Percentiles rank a stretch among this genome's conserved stretches.
Conservation (phyloP, 257 asterid species). For the Solanum rostratum region DNA sequence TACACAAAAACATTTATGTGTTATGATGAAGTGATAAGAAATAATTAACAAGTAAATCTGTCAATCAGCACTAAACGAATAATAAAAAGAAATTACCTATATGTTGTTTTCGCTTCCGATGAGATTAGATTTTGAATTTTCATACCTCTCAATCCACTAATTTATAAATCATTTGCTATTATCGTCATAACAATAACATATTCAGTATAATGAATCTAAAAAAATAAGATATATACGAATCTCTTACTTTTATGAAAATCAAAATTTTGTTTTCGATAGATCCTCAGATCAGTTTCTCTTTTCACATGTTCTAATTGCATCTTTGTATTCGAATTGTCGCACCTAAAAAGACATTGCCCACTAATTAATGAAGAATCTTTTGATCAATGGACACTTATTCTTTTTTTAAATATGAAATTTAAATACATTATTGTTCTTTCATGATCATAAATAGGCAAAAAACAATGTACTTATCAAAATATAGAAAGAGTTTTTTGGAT, state of each 20-base stretch:
- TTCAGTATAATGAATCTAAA: neutral
- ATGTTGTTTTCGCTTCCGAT: neutral
- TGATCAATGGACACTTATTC: neutral
- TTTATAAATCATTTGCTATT: neutral
- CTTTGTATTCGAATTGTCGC: neutral
- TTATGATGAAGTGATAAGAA: neutral
- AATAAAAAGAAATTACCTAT: neutral
- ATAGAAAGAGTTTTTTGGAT: neutral
- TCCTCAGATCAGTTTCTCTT: neutral
- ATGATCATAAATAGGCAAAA: neutral
- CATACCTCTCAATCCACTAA: neutral
- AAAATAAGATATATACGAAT: too few species aligned
- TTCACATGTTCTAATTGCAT: neutral
- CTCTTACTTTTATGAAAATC: too few species aligned
- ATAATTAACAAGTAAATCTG: neutral
- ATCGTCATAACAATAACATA: neutral
- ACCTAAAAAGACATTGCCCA: neutral
- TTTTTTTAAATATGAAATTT: neutral
- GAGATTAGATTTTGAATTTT: neutral
- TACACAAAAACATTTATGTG: too few species aligned
- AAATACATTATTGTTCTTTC: neutral
- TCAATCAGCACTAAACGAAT: neutral
- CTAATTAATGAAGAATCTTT: neutral
- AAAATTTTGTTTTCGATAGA: neutral
- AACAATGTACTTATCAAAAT: neutral